A percentile compares a stretch with the other conserved stretches of the same genome.
Conservation (phyloP, 495 filamentous ascomycete genomes). For the Hyaloscypha variabilis region DNA sequence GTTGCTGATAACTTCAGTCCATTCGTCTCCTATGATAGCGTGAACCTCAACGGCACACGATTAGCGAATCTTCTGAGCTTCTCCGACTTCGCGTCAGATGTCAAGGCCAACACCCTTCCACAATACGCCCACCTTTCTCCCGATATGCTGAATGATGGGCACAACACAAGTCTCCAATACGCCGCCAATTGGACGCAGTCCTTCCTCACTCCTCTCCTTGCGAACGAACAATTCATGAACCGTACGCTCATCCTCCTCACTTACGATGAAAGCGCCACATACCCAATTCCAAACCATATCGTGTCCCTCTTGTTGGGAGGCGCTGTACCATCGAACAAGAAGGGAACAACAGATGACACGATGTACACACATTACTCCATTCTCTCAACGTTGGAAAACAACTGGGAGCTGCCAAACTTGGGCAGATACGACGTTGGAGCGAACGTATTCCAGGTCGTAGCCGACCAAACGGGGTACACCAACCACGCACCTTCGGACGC, state of each 20-base stretch:
- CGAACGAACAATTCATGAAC: constrained; percentile 59
- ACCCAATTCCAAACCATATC: constrained; percentile 58
- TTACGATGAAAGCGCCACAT: constrained; percentile 66
- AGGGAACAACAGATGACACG: constrained; percentile 62
- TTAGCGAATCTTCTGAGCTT: constrained; percentile 64
- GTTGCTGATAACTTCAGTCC: constrained; percentile 38
- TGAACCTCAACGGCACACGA: constrained; percentile 53
- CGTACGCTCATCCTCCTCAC: constrained; percentile 69
- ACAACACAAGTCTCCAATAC: constrained; percentile 63
- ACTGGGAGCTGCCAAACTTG: constrained; percentile 68
- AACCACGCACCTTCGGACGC: constrained; percentile 60
- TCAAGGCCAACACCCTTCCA: constrained; percentile 58
- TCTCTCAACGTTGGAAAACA: constrained; percentile 63
- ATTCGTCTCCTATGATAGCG: constrained; percentile 51
- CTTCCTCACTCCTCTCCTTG: constrained; percentile 61
- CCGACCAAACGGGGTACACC: constrained; percentile 56
- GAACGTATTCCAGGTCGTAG: constrained; percentile 66
- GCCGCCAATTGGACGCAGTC: constrained; percentile 59
- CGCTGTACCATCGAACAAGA: constrained; percentile 57
- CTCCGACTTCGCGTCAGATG: constrained; percentile 51
- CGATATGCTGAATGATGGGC: constrained; percentile 73
- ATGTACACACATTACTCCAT: constrained; percentile 76
- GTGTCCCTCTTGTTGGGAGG: constrained; percentile 65
- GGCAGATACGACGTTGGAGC: constrained; percentile 74
- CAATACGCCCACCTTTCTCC: constrained; percentile 71